Percentiles rank a stretch among this genome's conserved stretches.
Conservation (phyloP, 768 basidiomycete genomes). For the Suillus tomentosus region DNA sequence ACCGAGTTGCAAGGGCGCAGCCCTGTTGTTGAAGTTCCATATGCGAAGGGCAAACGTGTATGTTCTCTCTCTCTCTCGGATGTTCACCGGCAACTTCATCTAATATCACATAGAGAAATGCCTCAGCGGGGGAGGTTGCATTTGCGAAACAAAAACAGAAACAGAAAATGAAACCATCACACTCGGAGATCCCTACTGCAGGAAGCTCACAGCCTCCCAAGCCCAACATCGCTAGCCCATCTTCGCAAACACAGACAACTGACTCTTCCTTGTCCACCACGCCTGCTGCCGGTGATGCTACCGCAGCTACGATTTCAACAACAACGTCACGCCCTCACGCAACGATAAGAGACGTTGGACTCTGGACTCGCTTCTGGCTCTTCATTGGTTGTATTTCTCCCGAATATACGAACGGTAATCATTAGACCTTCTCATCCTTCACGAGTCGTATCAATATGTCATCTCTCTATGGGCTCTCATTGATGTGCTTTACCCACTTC, state of each 20-base stretch:
- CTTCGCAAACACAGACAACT: not conserved
- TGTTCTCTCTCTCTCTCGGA: too few species aligned
- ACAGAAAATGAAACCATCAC: too few species aligned
- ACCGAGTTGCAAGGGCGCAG: too few species aligned
- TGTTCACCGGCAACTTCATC: too few species aligned
- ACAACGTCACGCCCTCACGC: not conserved
- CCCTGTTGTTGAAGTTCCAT: too few species aligned
- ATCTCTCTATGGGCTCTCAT: not conserved
- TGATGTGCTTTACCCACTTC: not conserved
- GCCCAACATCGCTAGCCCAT: not conserved
- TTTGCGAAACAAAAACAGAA: too few species aligned
- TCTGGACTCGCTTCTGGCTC: constrained; percentile 1
- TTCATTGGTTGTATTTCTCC: not conserved
- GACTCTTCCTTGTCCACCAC: not conserved
- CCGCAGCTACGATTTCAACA: not conserved
- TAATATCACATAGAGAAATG: too few species aligned
- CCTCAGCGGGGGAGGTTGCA: too few species aligned
- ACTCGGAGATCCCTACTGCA: too few species aligned
- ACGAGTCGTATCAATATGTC: not conserved
- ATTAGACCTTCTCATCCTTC: not conserved
- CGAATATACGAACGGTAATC: not conserved
- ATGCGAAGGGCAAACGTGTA: too few species aligned
- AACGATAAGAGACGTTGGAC: not conserved
- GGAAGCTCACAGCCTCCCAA: not conserved
- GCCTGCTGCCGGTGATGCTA: not conserved